Base-by-base conservation (phyloP, 768 basidiomycete genomes). In the Strobilomyces dryophilus region DNA sequence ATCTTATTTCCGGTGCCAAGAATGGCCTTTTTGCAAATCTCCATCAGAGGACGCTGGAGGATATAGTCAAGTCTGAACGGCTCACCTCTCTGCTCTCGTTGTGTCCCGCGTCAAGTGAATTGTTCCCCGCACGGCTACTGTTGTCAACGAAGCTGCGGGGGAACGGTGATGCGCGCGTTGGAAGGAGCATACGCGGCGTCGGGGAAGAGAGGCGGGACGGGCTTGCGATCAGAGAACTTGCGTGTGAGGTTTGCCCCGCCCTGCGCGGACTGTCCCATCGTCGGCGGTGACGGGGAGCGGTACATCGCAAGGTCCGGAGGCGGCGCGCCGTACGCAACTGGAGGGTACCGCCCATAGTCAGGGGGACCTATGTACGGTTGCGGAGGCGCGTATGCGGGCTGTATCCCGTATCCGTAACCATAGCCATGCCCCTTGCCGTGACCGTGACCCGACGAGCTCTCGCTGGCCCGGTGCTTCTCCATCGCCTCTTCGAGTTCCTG, bases 201-300 rank as follows among this genome's bases (percentile, higher is more conserved):
- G 12, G 59, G 62, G 1, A 66, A 35, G 49, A 70, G 60, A 10
- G 64, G 64, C 24, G 70, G 68, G 12, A 69, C 68, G 4, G 68
- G 70, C 46, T 69, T 69, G 31, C 68, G 68, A 49, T 69, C 58
- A 10, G 68, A 69, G n/a, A 57, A 70, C 31, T 69, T 69, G 59
- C 68, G 70, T 9, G 61, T 64, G n/a, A 69, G 60, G 45, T 62
- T 71, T 26, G 69, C 66, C 35, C 68, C 69, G 1, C 67, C 58
- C 12, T 64, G 59, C 26, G 36, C 58, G 2, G 43, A 47, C 26
- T 59, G 61, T 11, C 57, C 47, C 18, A 39, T 10, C 3, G 55
- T 10, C 42, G 58, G 52, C 4, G n/a, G n/a, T n/a, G 66, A 48
- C 2, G 66, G 47, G 3, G 20, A 7, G 17, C 10, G 54, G 42